phyloP scores from a whole-genome alignment of 2,329 filamentous ascomycete species.

The Clarireedia monteithiana region DNA sequence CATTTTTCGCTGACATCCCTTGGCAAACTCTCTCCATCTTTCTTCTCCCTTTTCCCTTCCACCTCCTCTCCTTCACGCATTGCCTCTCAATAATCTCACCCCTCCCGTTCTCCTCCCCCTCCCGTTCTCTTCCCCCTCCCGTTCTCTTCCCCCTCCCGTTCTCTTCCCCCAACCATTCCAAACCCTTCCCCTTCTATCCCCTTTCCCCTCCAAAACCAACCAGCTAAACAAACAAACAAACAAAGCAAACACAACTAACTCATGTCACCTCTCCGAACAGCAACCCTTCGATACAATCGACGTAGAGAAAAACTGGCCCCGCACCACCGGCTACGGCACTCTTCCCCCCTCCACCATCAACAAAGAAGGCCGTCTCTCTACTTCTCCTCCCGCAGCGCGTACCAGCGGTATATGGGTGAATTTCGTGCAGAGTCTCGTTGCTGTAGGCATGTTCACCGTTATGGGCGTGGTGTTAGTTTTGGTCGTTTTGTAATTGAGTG shows the following conservation, averaged over 20 bases:
- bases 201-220: no score
- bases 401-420: conserved; percentile 1
- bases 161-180: no score
- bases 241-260: not conserved
- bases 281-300: conserved; percentile 1
- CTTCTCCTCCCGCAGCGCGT: not conserved
- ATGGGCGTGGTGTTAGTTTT: conserved; percentile 1
- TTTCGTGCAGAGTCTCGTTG: conserved; percentile 4
- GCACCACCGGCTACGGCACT: not conserved
- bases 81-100: no score
- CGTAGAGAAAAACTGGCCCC: not conserved
- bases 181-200: no score
- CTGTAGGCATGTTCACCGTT: conserved; percentile 3
- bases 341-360: not conserved
- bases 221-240: no score
- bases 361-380: not conserved
- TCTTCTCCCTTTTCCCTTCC: not conserved
- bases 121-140: no score
- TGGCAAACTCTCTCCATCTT: not conserved
- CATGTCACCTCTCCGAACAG: not conserved
- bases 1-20: no score
- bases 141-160: no score
- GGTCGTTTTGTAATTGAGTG: not conserved
- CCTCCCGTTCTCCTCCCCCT: no score
- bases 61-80: not conserved